phyloP scores from a whole-genome alignment of 768 basidiomycete species.

The Exidia glandulosa region DNA sequence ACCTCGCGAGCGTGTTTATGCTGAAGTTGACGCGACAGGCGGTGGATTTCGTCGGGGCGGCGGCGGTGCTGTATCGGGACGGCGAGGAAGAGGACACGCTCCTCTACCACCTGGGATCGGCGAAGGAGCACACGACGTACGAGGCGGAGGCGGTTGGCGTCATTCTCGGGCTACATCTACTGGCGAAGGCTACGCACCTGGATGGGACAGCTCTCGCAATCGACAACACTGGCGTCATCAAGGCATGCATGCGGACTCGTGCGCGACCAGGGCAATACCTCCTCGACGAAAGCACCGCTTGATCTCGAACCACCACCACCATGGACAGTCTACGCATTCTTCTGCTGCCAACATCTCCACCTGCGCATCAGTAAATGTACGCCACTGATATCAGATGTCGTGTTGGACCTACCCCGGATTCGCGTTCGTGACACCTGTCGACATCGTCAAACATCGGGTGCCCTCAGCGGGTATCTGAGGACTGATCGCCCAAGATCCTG shows the following conservation, averaged over 20 bases:
- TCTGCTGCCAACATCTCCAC: no score
- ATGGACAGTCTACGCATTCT: no score
- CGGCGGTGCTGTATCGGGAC: conserved; percentile 2
- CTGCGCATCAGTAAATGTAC: no score
- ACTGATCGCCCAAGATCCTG: no score
- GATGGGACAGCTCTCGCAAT: neutral
- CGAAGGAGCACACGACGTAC: neutral
- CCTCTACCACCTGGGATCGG: neutral
- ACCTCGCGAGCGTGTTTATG: no score
- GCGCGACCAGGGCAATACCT: conserved; percentile 9
- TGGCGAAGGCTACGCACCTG: neutral
- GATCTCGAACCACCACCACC: no score
- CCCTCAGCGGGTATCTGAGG: no score
- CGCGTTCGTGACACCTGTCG: no score
- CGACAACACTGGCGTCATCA: conserved; percentile 12
- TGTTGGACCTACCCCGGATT: no score
- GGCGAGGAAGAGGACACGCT: neutral
- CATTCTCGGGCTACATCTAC: conserved; percentile 2
- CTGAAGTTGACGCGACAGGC: no score
- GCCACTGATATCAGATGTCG: no score
- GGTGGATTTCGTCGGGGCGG: conserved; percentile 10
- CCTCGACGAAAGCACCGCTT: conserved; percentile 1
- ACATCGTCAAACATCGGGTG: no score
- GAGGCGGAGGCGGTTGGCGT: neutral
- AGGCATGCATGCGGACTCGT: neutral